phyloP scores from a whole-genome alignment of 768 basidiomycete species.

The Tylopilus felleus region DNA sequence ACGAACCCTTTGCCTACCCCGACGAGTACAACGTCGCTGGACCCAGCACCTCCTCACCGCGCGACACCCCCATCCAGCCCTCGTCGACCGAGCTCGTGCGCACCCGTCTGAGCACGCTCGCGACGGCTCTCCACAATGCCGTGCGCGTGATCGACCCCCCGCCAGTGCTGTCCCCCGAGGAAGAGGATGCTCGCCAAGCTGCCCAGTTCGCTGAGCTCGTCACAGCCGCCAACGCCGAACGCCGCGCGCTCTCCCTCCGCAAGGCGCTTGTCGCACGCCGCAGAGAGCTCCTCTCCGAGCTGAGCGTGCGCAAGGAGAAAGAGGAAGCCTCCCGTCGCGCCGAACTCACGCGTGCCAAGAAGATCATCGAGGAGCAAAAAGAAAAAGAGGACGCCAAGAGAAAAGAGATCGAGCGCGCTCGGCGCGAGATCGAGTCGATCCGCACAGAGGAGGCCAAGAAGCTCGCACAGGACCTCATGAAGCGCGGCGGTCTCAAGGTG shows the following conservation, averaged over 20 bases:
- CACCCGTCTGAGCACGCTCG: conserved; percentile 75
- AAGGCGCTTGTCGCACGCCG: conserved; percentile 83
- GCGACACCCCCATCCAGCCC: conserved; percentile 62
- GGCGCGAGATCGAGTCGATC: conserved; percentile 61
- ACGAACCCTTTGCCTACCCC: conserved; percentile 59
- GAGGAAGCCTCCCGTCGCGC: conserved; percentile 81
- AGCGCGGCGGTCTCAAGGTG: conserved; percentile 69
- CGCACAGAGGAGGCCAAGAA: conserved; percentile 76
- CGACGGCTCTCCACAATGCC: conserved; percentile 67
- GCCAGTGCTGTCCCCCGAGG: conserved; percentile 37
- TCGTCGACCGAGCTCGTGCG: conserved; percentile 69
- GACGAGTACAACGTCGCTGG: conserved; percentile 34
- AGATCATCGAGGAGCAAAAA: conserved; percentile 63
- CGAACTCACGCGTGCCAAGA: conserved; percentile 60
- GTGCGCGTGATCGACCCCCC: conserved; percentile 52
- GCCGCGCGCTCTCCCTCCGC: conserved; percentile 71
- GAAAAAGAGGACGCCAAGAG: conserved; percentile 56
- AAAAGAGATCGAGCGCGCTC: conserved; percentile 76
- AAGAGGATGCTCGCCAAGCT: conserved; percentile 43
- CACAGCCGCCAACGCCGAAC: conserved; percentile 66
- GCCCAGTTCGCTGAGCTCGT: conserved; percentile 58
- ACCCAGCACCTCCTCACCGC: conserved; percentile 13
- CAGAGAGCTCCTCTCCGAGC: conserved; percentile 79
- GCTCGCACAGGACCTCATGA: conserved; percentile 78
- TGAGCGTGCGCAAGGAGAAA: conserved; percentile 81